Conservation (phyloP, 1,284 basidiomycete species). For the Schizophyllum amplum region DNA sequence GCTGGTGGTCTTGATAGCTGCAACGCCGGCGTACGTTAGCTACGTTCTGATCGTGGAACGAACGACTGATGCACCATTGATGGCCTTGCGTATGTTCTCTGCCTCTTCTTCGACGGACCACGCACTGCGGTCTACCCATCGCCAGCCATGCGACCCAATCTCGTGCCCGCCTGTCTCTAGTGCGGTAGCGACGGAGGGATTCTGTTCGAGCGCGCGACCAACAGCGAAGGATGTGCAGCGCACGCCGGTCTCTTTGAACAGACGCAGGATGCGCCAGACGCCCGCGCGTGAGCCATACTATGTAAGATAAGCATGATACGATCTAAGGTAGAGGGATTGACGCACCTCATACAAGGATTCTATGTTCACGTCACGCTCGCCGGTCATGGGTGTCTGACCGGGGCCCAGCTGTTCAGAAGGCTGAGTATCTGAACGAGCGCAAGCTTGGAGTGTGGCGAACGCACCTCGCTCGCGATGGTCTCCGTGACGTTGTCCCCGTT, state of each 20-base stretch:
- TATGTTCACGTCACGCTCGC: conserved; percentile 9
- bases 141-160: conserved; percentile 9
- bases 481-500: conserved; percentile 9
- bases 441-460: not conserved
- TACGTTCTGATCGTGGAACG: not conserved
- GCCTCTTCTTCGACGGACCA: conserved; percentile 10
- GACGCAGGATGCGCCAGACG: conserved; percentile 10
- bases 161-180: conserved; percentile 8
- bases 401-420: conserved; percentile 4
- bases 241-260: conserved; percentile 7
- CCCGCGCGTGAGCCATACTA: conserved; percentile 11
- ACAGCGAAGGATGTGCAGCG: conserved; percentile 8
- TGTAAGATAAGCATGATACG: not conserved
- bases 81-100: conserved; percentile 6
- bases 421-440: too few relatives aligned
- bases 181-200: conserved; percentile 6
- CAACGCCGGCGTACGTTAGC: not conserved
- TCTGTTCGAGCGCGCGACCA: conserved; percentile 7
- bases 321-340: not conserved
- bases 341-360: conserved; percentile 7
- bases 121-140: conserved; percentile 6
- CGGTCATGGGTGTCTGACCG: conserved; percentile 7
- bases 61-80: conserved; percentile 1
- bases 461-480: conserved; percentile 6
- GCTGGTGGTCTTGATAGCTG: conserved; percentile 1